These are phyloP conservation scores for Paracoccidioides brasiliensis DNA, from an alignment of 2,329 filamentous ascomycete genomes.

Conservation along the genomic window DNA sequence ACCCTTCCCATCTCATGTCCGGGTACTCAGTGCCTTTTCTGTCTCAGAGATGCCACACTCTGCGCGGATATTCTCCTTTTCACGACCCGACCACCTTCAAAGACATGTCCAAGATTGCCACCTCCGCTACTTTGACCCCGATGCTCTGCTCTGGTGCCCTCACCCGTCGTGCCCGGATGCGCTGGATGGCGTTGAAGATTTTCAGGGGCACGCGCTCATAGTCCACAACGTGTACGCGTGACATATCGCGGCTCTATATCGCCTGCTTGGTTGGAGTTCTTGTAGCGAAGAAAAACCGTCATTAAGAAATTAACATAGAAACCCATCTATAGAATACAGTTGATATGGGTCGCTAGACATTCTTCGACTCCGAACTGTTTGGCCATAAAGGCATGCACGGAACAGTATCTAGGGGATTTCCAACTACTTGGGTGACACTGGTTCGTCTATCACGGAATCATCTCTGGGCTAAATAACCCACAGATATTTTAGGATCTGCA, in stretches of 20 bases:
- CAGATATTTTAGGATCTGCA: no score
- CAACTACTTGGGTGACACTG: no score
- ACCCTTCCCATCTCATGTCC: not conserved
- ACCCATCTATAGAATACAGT: not conserved
- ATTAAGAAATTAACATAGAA: not conserved
- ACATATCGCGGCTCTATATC: no score
- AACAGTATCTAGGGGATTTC: not conserved
- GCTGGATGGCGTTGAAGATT: not conserved
- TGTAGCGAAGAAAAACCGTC: not conserved
- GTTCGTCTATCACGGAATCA: no score
- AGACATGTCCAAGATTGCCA: slow-evolving; percentile 5
- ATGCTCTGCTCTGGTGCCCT: slow-evolving; percentile 2
- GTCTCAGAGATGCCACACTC: not conserved
- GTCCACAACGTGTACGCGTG: not conserved
- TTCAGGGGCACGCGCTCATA: not conserved
- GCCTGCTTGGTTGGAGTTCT: not conserved
- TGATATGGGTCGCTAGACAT: not conserved
- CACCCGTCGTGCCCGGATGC: not conserved
- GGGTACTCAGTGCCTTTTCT: not conserved
- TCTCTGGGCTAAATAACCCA: no score
- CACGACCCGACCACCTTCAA: not conserved
- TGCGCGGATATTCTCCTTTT: slow-evolving; percentile 1
- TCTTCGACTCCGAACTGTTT: not conserved
- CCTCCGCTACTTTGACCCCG: not conserved
- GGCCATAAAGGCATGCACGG: not conserved